Evolutionary conservation across 306 rosid species (phyloP), one percentile per base, ranked within the genome.

Genomic region (Gastrolobium bilobum): DNA sequence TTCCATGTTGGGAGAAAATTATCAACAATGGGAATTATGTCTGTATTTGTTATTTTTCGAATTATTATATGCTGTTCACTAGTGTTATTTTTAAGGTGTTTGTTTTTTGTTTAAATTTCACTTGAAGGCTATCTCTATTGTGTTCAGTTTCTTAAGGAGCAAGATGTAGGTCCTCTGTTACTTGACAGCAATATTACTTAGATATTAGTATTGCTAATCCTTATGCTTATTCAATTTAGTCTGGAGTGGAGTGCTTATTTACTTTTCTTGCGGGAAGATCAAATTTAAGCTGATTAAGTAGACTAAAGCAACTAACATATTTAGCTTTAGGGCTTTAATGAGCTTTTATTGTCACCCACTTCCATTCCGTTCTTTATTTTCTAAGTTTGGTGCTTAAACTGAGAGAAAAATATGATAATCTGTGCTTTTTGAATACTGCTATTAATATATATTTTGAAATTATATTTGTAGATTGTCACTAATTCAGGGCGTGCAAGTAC

Each of bases 401-500:
- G 33, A 47, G 42, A 39, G 15, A 6, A 13, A 51, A 66, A n/a
- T 40, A 48, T 14, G 48, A 39, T 43, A 6, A 46, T 29, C 11
- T 48, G 61, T 38, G 39, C 11, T 68, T 9, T 43, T 54, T 54
- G 14, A n/a, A 13, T 44, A 47, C 4, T 39, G 20, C 43, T 60
- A 7, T 53, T 76, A 13, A 75, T 26, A 52, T 40, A 42, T 51
- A 54, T 53, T 2, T 47, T 56, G 15, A 78, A 48, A 52, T 34
- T 73, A 62, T 63, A 54, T 79, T 50, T 58, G 80, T 84, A 92
- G 97, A 87, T 92, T 80, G 93, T 89, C 71, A 89, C 97, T 31
- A 90, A 92, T 74, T 89, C 97, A 3, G 93, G 97, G 60, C 93
- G 90, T 78, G 97, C 96, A 14, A 92, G 93, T 77, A 87, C 96